phyloP scores from a whole-genome alignment of 148 eudicot genomes.

The Vaccinium vitisidaea region DNA sequence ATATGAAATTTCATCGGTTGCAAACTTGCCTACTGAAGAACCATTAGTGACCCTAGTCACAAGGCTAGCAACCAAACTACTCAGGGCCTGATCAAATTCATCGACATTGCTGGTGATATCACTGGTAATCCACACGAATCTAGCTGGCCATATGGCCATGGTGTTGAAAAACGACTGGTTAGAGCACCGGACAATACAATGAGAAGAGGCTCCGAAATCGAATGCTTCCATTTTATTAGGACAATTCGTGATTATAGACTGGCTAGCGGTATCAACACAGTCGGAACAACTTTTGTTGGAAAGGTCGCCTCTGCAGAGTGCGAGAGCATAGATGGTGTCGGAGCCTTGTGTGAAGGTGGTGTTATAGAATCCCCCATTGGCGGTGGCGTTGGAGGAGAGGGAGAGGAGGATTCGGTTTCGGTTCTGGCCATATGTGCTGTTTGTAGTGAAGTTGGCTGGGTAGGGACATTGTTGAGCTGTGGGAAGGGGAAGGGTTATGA shows the following conservation, averaged over 20 bases:
- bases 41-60: slow-evolving; percentile 18
- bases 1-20: slow-evolving; percentile 19
- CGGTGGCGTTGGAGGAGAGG: slow-evolving; percentile 2
- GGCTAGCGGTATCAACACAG: neutral
- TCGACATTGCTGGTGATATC: neutral
- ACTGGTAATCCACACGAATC: neutral
- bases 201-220: neutral
- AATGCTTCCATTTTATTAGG: neutral
- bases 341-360: neutral
- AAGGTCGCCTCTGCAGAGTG: neutral
- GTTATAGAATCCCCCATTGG: neutral
- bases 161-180: neutral
- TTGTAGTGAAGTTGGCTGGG: neutral
- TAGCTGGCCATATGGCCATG: neutral
- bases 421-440: neutral
- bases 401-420: neutral
- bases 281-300: neutral
- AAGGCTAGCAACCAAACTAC: slow-evolving; percentile 4
- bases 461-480: neutral
- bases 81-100: slow-evolving; percentile 11
- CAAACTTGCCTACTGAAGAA: slow-evolving; percentile 17
- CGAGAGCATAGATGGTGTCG: slow-evolving; percentile 1
- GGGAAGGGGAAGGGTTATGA: neutral
- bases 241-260: neutral
- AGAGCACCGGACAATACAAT: neutral